Evolutionary conservation across 805 yeast genomes (phyloP).

Genomic region (Sungouiozyma ichnusensis): DNA sequence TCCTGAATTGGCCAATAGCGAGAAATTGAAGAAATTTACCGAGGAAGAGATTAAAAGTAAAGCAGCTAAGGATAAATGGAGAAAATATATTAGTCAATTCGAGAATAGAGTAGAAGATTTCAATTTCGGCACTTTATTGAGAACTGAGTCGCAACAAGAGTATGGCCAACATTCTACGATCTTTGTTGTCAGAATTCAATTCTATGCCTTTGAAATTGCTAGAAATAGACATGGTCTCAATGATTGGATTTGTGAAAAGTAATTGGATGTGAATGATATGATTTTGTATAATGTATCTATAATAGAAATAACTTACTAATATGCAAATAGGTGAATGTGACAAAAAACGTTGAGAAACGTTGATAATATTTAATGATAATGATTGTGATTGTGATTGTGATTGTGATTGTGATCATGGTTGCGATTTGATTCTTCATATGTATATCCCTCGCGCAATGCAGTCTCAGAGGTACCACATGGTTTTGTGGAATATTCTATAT

Average conservation of each 20-base stretch:
- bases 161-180: conserved; percentile 78
- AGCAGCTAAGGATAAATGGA: conserved; percentile 82
- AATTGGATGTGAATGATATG: conserved; percentile 2
- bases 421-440: no score
- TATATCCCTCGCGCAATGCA: no score
- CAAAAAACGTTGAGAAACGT: not conserved
- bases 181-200: conserved; percentile 87
- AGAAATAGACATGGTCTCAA: conserved; percentile 85
- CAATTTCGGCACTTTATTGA: conserved; percentile 88
- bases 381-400: conserved; percentile 10
- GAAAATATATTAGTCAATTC: conserved; percentile 71
- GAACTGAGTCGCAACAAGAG: conserved; percentile 61
- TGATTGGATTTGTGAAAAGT: conserved; percentile 63
- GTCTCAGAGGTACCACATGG: no score
- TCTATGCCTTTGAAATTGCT: conserved; percentile 87
- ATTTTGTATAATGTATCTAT: not conserved
- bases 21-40: conserved; percentile 42
- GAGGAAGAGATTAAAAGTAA: conserved; percentile 79
- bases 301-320: not conserved
- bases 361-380: conserved; percentile 1
- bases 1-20: conserved; percentile 75
- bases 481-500: conserved; percentile 33
- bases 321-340: not conserved
- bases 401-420: conserved; percentile 15
- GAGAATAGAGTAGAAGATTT: conserved; percentile 76